Conservation (phyloP, 108 stramenopile genomes). For the Stephanodiscus minutulus region DNA sequence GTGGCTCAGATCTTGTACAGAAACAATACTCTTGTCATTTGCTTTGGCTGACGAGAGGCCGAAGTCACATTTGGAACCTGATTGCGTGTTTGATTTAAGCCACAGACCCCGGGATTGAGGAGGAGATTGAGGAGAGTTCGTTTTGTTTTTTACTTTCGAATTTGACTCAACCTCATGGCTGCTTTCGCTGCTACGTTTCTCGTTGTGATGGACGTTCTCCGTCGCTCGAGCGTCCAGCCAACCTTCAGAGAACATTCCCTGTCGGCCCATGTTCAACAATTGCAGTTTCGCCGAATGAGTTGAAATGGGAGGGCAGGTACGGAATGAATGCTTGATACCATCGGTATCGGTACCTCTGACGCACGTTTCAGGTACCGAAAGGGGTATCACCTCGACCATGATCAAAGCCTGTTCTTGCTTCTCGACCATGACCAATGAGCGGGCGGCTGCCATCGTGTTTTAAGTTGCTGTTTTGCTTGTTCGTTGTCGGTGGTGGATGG, state of each 20-base stretch:
- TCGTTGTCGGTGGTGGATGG: too few species aligned
- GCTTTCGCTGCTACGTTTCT: background rate
- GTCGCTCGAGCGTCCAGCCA: constrained; percentile 26
- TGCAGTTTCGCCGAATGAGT: constrained; percentile 45
- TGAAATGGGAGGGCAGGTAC: constrained; percentile 18
- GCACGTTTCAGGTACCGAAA: background rate
- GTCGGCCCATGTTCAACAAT: constrained; percentile 35
- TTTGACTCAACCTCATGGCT: background rate
- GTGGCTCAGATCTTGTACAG: background rate
- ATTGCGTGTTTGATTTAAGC: constrained; percentile 5
- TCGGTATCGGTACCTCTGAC: constrained; percentile 5
- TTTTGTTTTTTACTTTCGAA: background rate
- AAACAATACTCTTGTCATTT: background rate
- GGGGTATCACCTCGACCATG: constrained; percentile 44
- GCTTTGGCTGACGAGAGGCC: background rate
- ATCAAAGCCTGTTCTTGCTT: too few species aligned
- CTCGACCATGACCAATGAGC: constrained; percentile 42
- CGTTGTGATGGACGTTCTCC: constrained; percentile 4
- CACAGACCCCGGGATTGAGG: constrained; percentile 19
- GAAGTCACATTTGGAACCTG: constrained; percentile 7
- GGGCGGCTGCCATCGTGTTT: background rate
- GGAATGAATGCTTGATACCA: background rate
- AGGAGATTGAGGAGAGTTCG: constrained; percentile 2
- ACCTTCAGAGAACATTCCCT: constrained; percentile 21
- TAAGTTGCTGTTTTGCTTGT: too few species aligned